Evolutionary conservation across 2,329 filamentous ascomycete genomes (phyloP), one percentile per base, ranked within the genome.

Genomic region (Grosmannia serpens): DNA sequence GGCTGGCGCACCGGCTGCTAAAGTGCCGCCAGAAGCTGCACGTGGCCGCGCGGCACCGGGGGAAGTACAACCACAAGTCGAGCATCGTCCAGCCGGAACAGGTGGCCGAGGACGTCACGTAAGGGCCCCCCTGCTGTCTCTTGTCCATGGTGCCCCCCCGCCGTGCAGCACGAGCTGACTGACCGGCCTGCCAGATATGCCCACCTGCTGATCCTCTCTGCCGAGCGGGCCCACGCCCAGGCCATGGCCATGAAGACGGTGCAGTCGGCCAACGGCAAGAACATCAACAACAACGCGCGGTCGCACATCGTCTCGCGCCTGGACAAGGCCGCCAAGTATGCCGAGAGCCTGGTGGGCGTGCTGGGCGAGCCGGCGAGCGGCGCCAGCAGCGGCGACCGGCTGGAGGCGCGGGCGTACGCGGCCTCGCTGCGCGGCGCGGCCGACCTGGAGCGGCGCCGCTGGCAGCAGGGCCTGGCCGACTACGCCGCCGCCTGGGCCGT

Each of bases 221-320:
- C 91, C 61, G 94, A 99, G 75, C 83, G 94, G 63, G 89, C 91
- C 56, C 97, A 91, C 89, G 92, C 94, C 44, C 87, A 96, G 71
- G 92, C 91, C 59, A 95, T 97, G 91, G 85, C 88, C 69, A 90
- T 96, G 80, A 96, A 95, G 73, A 82, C 89, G 4, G 77, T 83
- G 24, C 89, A 95, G 69, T 83, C 88, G 46, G 81, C 88, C 65
- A 89, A 94, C 65, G 84, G 86, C 61, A 88, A 89, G 70, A 86
- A 85, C 54, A 87, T 96, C 63, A 82, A 85, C 31, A 87, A 91
- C 61, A 84, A 87, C 56, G 87, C 89, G 22, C 85, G 91, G 68
- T 87, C 87, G 57, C 92, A 99, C 71, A 94, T 97, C 46, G 83
- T 95, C 59, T 95, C 91, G 17, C 84, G 91, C 57, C 77, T 97